Conservation (phyloP, 2,329 filamentous ascomycete species). For the Aspergillus quadrilineatus region DNA sequence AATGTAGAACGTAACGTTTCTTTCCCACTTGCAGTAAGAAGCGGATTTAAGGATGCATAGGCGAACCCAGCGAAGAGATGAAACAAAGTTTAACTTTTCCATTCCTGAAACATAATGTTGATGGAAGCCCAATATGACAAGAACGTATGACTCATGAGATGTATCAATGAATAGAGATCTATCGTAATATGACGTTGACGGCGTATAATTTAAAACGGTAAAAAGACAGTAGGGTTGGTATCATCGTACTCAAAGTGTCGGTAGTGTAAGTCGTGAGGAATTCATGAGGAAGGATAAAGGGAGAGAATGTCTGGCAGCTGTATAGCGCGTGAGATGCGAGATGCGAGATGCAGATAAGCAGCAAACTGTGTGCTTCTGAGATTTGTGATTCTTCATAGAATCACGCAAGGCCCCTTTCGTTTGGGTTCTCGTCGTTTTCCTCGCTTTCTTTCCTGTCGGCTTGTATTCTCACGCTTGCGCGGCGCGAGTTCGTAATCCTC, state of each 20-base stretch:
- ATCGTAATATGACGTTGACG: slow-evolving; percentile 25
- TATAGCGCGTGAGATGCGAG: slow-evolving; percentile 4
- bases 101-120: slow-evolving; percentile 16
- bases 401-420: slow-evolving; percentile 41
- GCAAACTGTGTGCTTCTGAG: background rate
- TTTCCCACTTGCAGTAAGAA: background rate
- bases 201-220: slow-evolving; percentile 19
- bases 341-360: background rate
- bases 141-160: slow-evolving; percentile 21
- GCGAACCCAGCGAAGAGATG: slow-evolving; percentile 20
- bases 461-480: slow-evolving; percentile 38
- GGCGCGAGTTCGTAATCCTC: slow-evolving; percentile 25
- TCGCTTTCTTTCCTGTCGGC: slow-evolving; percentile 36
- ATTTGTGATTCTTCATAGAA: slow-evolving; percentile 31
- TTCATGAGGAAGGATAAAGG: slow-evolving; percentile 5
- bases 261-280: slow-evolving; percentile 9
- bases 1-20: no score
- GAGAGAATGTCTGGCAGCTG: background rate
- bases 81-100: slow-evolving; percentile 20
- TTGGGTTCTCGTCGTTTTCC: slow-evolving; percentile 30
- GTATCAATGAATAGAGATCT: slow-evolving; percentile 31
- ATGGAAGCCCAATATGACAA: slow-evolving; percentile 21
- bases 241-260: slow-evolving; percentile 16
- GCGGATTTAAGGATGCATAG: background rate
- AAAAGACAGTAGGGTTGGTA: slow-evolving; percentile 32